A percentile compares a stretch with the other conserved stretches of the same genome.
Evolutionary conservation across 495 filamentous ascomycete species (phyloP).

Genomic region (Penicillium psychrofluorescens): DNA sequence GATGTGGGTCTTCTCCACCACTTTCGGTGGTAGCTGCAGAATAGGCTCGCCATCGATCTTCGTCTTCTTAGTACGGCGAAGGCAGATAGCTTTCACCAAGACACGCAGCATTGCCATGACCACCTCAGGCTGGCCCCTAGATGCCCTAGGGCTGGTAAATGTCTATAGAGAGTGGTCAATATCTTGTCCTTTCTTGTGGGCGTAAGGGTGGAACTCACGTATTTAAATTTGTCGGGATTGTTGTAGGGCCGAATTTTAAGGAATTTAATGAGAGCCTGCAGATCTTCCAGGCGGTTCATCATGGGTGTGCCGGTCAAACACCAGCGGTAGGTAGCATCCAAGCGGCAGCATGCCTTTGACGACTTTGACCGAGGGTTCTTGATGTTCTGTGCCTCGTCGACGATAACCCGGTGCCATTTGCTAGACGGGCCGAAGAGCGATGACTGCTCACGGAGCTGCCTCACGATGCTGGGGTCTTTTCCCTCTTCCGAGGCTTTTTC

Average conservation of each 20-base stretch:
- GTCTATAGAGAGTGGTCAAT: constrained; percentile 22
- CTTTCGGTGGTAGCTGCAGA: constrained; percentile 63
- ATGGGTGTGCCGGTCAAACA: constrained; percentile 93
- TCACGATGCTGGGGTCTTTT: constrained; percentile 9
- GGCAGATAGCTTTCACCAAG: constrained; percentile 74
- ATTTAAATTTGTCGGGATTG: constrained; percentile 53
- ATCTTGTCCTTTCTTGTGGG: too few relatives aligned
- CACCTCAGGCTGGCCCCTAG: constrained; percentile 20
- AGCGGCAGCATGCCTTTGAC: constrained; percentile 51
- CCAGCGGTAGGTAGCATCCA: constrained; percentile 63
- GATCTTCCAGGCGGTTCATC: constrained; percentile 80
- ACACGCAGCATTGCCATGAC: constrained; percentile 70
- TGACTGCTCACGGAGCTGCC: constrained; percentile 25
- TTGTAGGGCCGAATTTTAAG: constrained; percentile 76
- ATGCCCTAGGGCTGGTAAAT: constrained; percentile 48
- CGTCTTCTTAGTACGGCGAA: constrained; percentile 79
- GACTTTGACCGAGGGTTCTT: constrained; percentile 73
- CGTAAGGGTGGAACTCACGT: constrained; percentile 25
- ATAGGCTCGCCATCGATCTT: constrained; percentile 83
- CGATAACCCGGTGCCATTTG: constrained; percentile 76
- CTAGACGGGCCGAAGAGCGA: constrained; percentile 57
- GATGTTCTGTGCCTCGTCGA: constrained; percentile 92
- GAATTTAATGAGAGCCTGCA: constrained; percentile 79
- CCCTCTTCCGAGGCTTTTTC: constrained; percentile 33
- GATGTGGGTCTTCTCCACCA: constrained; percentile 56